These are phyloP conservation scores for Suhomyces vadensis DNA, from an alignment of 805 yeast species.

Conservation along the genomic window DNA sequence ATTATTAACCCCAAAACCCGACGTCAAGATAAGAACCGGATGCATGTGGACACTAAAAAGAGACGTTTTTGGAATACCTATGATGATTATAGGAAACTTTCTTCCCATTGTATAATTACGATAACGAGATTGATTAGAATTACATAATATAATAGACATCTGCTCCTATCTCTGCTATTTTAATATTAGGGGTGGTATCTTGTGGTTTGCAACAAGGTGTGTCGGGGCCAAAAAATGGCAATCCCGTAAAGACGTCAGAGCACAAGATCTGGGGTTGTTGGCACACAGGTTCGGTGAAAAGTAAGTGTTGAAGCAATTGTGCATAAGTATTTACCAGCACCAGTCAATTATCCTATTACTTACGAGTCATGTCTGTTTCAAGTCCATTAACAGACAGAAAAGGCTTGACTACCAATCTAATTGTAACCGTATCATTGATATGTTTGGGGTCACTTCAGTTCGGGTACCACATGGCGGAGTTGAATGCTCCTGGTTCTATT, in stretches of 20 bases:
- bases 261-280: too few relatives aligned
- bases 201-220: too few relatives aligned
- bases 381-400: too few relatives aligned
- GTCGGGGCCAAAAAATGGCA: too few relatives aligned
- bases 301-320: too few relatives aligned
- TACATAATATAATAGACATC: not conserved
- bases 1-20: conserved; percentile 57
- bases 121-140: not conserved
- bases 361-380: too few relatives aligned
- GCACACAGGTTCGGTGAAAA: too few relatives aligned
- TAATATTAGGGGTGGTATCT: too few relatives aligned
- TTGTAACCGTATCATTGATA: conserved; percentile 53
- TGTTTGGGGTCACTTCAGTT: conserved; percentile 83
- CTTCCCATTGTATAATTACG: conserved; percentile 60
- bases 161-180: not conserved
- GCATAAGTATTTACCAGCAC: too few relatives aligned
- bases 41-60: conserved; percentile 92
- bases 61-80: conserved; percentile 94
- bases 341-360: too few relatives aligned
- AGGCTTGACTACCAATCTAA: conserved; percentile 32
- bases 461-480: conserved; percentile 93
- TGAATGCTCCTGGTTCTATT: conserved; percentile 82
- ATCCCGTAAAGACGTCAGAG: too few relatives aligned
- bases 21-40: conserved; percentile 65
- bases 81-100: conserved; percentile 95